Percentiles rank a stretch among this genome's conserved stretches.
Conservation (phyloP, 768 basidiomycete genomes). For the Mycena venus region DNA sequence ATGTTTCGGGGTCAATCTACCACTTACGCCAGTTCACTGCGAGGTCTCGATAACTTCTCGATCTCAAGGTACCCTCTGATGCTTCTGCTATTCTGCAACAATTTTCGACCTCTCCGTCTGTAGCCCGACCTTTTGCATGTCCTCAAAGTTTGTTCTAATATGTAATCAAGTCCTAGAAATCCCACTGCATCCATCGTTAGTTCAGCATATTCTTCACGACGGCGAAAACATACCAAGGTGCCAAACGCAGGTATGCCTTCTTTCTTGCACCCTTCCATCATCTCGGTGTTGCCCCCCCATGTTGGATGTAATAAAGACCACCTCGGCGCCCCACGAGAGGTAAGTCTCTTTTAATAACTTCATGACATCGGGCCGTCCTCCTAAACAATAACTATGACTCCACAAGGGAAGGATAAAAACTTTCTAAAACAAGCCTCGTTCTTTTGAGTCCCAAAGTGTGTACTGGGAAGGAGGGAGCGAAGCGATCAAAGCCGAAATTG, state of each 20-base stretch:
- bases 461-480: conserved; percentile 79
- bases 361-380: conserved; percentile 84
- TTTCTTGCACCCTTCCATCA: conserved; percentile 85
- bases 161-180: conserved; percentile 66
- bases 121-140: no score
- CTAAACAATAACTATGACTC: conserved; percentile 39
- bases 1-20: no score
- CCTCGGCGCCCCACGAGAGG: conserved; percentile 84
- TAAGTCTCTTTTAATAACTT: conserved; percentile 81
- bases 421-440: conserved; percentile 58
- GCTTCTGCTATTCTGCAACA: no score
- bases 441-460: conserved; percentile 84
- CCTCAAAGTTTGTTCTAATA: no score
- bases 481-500: conserved; percentile 78
- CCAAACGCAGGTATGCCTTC: conserved; percentile 79
- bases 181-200: conserved; percentile 71
- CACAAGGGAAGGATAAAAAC: background rate
- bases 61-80: no score
- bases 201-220: background rate
- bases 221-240: conserved; percentile 33
- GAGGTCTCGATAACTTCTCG: no score
- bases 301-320: conserved; percentile 89
- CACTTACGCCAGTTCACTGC: no score
- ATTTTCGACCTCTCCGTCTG: no score
- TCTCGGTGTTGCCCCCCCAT: conserved; percentile 81